Base-by-base conservation (phyloP, 768 basidiomycete species). In the Leccinum variicolor region DNA sequence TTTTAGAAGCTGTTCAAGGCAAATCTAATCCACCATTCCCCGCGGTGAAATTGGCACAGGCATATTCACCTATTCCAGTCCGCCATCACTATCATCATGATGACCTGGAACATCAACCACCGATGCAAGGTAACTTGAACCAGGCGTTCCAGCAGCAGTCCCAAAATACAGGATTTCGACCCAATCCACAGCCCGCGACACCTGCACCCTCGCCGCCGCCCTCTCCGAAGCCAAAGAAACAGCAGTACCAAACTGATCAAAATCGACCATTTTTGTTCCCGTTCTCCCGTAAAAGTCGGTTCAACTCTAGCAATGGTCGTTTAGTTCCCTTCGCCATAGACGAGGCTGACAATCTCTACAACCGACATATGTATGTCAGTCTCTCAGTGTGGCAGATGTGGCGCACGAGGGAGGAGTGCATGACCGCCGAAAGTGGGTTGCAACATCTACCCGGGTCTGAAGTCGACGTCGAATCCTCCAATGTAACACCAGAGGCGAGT, bases 201-300 rank as follows among this genome's bases (percentile, higher is more conserved):
- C 95, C 95, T 6, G 93, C 94, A 25, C 94, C 95, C 2, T 85
- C 92, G 0, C 94, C 94, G 0, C 91, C 92, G 0, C 79, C 83
- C 7, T 82, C 85, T 33, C 90, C 86, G 2, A 98, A 96, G 68
- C 93, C 92, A 10, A 99, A 99, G 78, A 98, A 98, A 71, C 96
- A 96, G 69, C 93, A 96, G 69, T 99, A 93, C 71, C 97, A 98
- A 69, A 99, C 97, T 0, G 97, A 99, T 73, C 97, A 95, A 69
- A 85, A 77, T 48, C 81, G 91, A 13, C 96, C 97, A 1, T 99
- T 98, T 71, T 76, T 98, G 59, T 95, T 99, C 71, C 97, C 97
- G 0, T 99, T 97, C 70, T 92, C 94, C 6, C 82, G 85, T n/a
- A 74, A 60, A 41, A 79, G 73, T 50, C 78, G 73, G 54, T 77